Evolutionary conservation across 1,139 yeast species (phyloP), one percentile per base, ranked within the genome.

Genomic region (Saccharomyces uvarum): DNA sequence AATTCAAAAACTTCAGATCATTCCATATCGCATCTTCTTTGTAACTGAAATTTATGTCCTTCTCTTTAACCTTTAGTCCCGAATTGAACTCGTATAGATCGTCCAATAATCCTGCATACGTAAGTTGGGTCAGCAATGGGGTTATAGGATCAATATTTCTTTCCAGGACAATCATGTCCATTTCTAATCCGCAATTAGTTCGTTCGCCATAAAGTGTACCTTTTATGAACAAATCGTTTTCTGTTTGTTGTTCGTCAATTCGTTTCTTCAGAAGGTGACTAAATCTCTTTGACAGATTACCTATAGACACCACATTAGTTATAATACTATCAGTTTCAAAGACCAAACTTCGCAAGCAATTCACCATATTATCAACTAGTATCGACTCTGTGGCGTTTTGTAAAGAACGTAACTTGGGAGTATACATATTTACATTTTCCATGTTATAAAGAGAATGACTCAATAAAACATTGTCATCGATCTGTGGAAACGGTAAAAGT

Each of bases 61-160:
- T 61, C 7, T 68, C 61, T 1, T 61, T 61, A 2, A 75, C 72
- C 8, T 78, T 61, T 28, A 74, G 9, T 9, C 38, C 38, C 71
- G 8, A 81, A 74, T 48, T 77, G 73, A 52, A 81, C 79, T 79
- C 81, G 62, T 83, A 77, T 26, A 83, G 70, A 65, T 90, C 97
- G 66, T 88, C 91, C 24, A 90, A 75, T 13, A 93, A 74, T 0
- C 99, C 99, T 38, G 81, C 78, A 66, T 91, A 93, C 2, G 89
- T 87, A 61, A 90, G 72, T 64, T 93, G 97, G 38, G 84, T 82
- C 57, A 89, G 72, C 13, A 88, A 65, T 1, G 90, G 84, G 0
- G 96, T 82, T 5, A 86, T 67, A 51, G 81, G 77, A 70, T 93
- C 99, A 33, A 84, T 68, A 55, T 83, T 81, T 53, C 99, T 75